Evolutionary conservation across 345 rosid species (phyloP).

Genomic region (Lepidium sativum): DNA sequence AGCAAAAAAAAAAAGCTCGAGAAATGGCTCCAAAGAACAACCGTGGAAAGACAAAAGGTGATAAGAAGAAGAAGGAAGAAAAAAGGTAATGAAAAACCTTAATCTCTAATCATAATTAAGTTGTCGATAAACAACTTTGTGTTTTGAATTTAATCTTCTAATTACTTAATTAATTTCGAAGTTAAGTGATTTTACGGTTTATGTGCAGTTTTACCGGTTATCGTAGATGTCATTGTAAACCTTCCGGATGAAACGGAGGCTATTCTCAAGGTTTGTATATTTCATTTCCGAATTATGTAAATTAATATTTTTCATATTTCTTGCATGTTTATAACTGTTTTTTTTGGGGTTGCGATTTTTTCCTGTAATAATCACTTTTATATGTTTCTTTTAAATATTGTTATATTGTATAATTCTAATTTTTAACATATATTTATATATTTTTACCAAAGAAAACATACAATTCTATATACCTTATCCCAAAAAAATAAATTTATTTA

Average conservation of each 20-base stretch:
- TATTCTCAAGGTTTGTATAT: conserved; percentile 58
- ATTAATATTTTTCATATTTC: conserved; percentile 6
- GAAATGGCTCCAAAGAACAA: conserved; percentile 95
- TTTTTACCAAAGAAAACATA: too few relatives aligned
- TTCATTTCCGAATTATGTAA: background rate
- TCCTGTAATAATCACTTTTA: background rate
- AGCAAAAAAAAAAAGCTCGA: conserved; percentile 3
- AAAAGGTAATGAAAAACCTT: conserved; percentile 36
- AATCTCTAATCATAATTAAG: too few relatives aligned
- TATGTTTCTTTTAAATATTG: background rate
- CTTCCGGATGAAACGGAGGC: conserved; percentile 80
- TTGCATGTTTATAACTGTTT: conserved; percentile 27
- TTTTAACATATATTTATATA: background rate
- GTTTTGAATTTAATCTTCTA: background rate
- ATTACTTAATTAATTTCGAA: background rate
- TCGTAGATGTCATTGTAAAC: conserved; percentile 65
- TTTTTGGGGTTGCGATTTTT: conserved; percentile 1
- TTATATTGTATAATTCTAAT: background rate
- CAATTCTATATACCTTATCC: too few relatives aligned
- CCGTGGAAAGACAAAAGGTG: conserved; percentile 83
- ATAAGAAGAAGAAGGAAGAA: conserved; percentile 97
- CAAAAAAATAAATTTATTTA: too few relatives aligned
- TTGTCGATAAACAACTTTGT: too few relatives aligned
- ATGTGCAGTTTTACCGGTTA: conserved; percentile 83
- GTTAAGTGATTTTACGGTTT: conserved; percentile 6